Conservation (phyloP, 768 basidiomycete species). For the Gloeostereum incarnatum region DNA sequence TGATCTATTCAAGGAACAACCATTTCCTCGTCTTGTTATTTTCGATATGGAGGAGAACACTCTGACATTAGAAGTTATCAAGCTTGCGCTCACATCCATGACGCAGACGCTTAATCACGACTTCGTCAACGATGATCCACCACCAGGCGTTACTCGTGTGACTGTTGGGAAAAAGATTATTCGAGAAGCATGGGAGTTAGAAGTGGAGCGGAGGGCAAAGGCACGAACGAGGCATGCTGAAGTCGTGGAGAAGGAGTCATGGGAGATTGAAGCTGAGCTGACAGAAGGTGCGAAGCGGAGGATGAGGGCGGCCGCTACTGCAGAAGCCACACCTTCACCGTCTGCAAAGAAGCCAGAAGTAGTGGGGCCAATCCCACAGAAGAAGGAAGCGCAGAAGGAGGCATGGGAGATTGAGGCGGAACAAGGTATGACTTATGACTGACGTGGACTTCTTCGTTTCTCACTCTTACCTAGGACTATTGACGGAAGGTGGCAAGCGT, state of each 20-base stretch:
- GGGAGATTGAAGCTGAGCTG: conserved; percentile 27
- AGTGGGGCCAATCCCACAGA: not conserved
- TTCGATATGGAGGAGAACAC: conserved; percentile 64
- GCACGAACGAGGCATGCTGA: conserved; percentile 23
- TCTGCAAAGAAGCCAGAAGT: not conserved
- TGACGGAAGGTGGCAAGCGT: conserved; percentile 67
- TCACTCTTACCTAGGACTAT: conserved; percentile 37
- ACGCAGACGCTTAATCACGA: conserved; percentile 47
- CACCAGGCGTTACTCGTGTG: conserved; percentile 41
- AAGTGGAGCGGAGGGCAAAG: conserved; percentile 48
- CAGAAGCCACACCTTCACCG: conserved; percentile 1
- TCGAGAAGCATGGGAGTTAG: conserved; percentile 76
- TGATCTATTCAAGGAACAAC: conserved; percentile 20
- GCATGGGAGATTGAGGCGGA: conserved; percentile 46
- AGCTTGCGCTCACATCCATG: conserved; percentile 34
- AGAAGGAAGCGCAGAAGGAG: conserved; percentile 25
- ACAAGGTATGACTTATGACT: conserved; percentile 23
- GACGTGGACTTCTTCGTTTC: not conserved
- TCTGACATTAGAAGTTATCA: conserved; percentile 36
- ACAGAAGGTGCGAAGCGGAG: conserved; percentile 38
- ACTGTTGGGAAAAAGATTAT: conserved; percentile 62
- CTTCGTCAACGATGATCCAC: conserved; percentile 41
- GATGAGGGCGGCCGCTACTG: conserved; percentile 13
- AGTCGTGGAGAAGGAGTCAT: conserved; percentile 7
- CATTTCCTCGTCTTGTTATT: conserved; percentile 43